Evolutionary conservation across 495 filamentous ascomycete genomes (phyloP), one percentile per base, ranked within the genome.

Genomic region (Neurospora hispaniola): DNA sequence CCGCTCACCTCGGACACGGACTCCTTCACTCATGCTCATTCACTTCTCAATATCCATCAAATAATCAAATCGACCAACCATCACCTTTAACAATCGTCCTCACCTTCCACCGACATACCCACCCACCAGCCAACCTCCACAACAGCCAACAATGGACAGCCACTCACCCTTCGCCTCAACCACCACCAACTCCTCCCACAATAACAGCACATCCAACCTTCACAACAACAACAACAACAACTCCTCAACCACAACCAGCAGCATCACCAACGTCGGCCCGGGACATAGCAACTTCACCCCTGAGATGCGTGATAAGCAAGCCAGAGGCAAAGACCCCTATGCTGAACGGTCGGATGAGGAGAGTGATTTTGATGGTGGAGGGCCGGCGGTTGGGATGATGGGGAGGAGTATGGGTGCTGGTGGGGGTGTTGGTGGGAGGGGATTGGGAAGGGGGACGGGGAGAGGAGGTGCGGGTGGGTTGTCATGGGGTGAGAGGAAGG

Each of bases 321-420:
- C 86, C 5, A 79, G 86, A n/a, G 85, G 85, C 27, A 87, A 86
- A 72, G 81, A 87, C 75, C 84, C 84, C 2, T 86, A 85, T 66
- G 54, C 54, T 16, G 54, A 66, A 18, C 2, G 54, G 54, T 66
- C 54, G 14, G 54, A 66, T 66, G 54, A 66, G 27, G 54, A 66
- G 23, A 66, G 54, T 18, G 54, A 66, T 66, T 66, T 66, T 66
- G 54, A 66, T 14, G 54, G 54, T 18, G 54, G 54, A 5, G 54
- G 20, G 23, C 9, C 20, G 9, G 46, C 4, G 42, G n/a, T 14
- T 27, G 46, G 54, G 54, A 4, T 20, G 20, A 9, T 5, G 1
- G 54, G 54, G 54, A 66, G 27, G 27, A 18, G 1, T 35, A 31
- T 16, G 8, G 54, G 54, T 35, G 27, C 9, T 4, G 54, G 1